These are phyloP conservation scores for Alternaria ventricosa DNA, from an alignment of 2,329 filamentous ascomycete genomes.

Conservation along the genomic window DNA sequence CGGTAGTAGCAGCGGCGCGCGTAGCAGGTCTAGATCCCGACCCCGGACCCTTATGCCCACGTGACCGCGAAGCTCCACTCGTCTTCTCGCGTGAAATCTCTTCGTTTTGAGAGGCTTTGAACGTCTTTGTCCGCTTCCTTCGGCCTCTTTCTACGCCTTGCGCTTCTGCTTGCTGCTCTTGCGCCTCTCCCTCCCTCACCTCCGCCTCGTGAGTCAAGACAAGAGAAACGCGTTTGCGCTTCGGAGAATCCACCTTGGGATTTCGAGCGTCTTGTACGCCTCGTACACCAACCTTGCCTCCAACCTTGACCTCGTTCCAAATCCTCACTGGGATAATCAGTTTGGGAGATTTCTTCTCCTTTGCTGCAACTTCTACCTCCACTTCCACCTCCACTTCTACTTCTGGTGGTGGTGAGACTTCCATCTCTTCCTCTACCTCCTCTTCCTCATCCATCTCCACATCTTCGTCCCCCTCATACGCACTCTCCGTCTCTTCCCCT, in stretches of 20 bases:
- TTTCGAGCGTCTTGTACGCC: background rate
- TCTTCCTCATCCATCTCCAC: background rate
- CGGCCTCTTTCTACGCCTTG: background rate
- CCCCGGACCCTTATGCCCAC: background rate
- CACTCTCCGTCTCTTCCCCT: background rate
- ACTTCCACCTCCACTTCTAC: background rate
- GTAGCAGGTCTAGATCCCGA: background rate
- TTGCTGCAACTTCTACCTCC: background rate
- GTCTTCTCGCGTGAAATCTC: background rate
- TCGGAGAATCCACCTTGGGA: background rate
- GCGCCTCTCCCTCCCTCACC: background rate
- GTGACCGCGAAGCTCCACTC: background rate
- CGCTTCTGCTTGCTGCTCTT: background rate
- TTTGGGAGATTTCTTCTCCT: background rate
- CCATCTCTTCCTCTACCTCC: background rate
- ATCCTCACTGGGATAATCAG: background rate
- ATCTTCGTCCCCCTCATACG: background rate
- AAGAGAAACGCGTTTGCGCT: background rate
- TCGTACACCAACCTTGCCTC: background rate
- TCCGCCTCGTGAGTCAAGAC: accelerated
- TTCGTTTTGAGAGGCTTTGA: background rate
- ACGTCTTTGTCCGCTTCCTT: background rate
- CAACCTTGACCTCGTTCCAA: background rate
- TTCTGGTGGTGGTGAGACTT: background rate
- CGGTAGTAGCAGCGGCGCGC: background rate